These are phyloP conservation scores for Xylariaceae sp. DNA, from an alignment of 2,329 filamentous ascomycete genomes.

Conservation along the genomic window DNA sequence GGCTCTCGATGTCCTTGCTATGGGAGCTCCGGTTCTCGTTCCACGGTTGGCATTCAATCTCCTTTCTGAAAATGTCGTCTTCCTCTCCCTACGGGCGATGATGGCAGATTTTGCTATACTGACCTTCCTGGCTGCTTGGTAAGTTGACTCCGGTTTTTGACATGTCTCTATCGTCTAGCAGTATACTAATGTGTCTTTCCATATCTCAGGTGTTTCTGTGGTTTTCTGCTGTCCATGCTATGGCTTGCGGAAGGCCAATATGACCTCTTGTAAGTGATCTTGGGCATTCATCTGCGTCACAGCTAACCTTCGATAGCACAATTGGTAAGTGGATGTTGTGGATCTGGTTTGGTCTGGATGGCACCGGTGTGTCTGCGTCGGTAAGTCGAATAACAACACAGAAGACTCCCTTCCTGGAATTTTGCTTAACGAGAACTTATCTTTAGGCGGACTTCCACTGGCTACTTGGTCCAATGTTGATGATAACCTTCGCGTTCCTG, in stretches of 20 bases:
- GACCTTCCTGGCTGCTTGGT: constrained; percentile 68
- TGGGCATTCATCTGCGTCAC: background rate
- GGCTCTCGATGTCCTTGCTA: constrained; percentile 71
- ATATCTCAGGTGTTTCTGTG: constrained; percentile 58
- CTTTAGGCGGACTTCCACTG: constrained; percentile 64
- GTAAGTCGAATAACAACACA: constrained; percentile 31
- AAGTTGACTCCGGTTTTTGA: background rate
- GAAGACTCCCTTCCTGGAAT: background rate
- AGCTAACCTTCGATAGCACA: constrained; percentile 40
- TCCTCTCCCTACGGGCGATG: constrained; percentile 76
- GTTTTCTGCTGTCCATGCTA: constrained; percentile 71
- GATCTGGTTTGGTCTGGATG: constrained; percentile 88
- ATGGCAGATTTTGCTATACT: constrained; percentile 79
- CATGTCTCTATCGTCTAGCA: background rate
- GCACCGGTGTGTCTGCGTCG: constrained; percentile 55
- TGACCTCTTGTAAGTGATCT: constrained; percentile 46
- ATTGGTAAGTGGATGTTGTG: constrained; percentile 90
- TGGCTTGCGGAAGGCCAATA: constrained; percentile 68
- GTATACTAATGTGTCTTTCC: background rate
- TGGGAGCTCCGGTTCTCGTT: constrained; percentile 71
- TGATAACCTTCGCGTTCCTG: constrained; percentile 79
- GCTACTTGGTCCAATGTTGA: constrained; percentile 71
- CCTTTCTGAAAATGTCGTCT: constrained; percentile 78
- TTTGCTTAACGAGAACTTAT: background rate
- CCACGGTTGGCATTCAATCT: constrained; percentile 78